Evolutionary conservation across 2,329 filamentous ascomycete genomes (phyloP).

Genomic region (Chaetomium sp.): DNA sequence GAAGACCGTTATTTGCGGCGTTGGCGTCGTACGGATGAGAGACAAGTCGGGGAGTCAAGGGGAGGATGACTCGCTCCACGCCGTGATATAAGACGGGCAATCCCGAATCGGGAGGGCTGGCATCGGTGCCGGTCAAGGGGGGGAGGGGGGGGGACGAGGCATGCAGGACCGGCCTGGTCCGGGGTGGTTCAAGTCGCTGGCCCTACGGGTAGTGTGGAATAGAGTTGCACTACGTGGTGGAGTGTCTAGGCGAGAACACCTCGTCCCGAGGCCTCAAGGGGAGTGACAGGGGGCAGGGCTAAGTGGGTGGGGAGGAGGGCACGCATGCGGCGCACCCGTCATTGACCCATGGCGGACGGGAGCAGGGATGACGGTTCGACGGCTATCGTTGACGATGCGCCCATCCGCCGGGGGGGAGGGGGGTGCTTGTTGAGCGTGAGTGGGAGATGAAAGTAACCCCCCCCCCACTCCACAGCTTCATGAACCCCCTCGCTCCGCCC

Average conservation of each 20-base stretch:
- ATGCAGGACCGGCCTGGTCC: conserved; percentile 23
- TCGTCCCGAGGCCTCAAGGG: neutral
- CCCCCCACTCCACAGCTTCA: neutral
- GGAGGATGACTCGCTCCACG: conserved; percentile 30
- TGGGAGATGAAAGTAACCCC: conserved; percentile 20
- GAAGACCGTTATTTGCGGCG: conserved; percentile 26
- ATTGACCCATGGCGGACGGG: conserved; percentile 27
- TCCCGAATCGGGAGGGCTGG: conserved; percentile 28
- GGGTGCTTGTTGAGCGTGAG: conserved; percentile 5
- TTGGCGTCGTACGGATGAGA: conserved; percentile 26
- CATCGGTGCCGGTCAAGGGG: conserved; percentile 23
- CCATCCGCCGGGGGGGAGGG: conserved; percentile 19
- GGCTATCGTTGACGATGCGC: conserved; percentile 16
- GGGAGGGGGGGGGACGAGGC: neutral
- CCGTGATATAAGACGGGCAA: conserved; percentile 35
- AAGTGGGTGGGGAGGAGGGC: conserved; percentile 24
- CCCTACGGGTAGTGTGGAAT: conserved; percentile 16
- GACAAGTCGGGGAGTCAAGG: conserved; percentile 25
- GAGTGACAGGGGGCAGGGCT: conserved; percentile 22
- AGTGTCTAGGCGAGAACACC: neutral
- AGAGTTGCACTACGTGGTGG: conserved; percentile 13
- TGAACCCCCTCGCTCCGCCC: neutral
- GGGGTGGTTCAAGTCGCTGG: conserved; percentile 23
- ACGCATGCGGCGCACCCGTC: conserved; percentile 27
- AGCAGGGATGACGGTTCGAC: conserved; percentile 21